A percentile compares a stretch with the other conserved stretches of the same genome.
Evolutionary conservation across 78 protist species (phyloP).

Genomic region (Tieghemostelium lacteum): DNA sequence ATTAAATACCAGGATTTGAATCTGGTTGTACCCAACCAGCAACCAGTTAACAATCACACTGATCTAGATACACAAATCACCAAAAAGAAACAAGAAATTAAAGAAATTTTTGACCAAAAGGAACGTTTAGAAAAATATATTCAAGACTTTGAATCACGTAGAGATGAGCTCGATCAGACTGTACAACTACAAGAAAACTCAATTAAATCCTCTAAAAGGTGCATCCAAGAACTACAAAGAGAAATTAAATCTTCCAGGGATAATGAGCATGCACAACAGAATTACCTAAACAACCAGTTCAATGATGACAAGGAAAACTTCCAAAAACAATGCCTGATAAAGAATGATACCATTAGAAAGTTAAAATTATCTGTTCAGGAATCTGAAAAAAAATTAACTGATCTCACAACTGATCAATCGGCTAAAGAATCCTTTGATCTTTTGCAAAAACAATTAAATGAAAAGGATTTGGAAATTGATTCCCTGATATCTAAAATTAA

Average conservation of each 20-base stretch:
- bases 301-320: background rate
- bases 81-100: background rate
- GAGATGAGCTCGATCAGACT: background rate
- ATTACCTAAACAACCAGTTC: too few relatives aligned
- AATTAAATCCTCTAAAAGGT: background rate
- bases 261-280: too few relatives aligned
- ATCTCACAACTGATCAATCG: too few relatives aligned
- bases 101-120: background rate
- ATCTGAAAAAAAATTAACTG: too few relatives aligned
- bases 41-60: background rate
- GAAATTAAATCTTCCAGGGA: too few relatives aligned
- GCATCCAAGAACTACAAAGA: too few relatives aligned
- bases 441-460: too few relatives aligned
- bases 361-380: too few relatives aligned
- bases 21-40: background rate
- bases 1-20: background rate
- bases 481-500: too few relatives aligned
- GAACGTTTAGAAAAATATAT: background rate
- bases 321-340: background rate
- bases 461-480: too few relatives aligned
- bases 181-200: background rate
- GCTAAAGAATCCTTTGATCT: too few relatives aligned
- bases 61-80: background rate
- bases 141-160: background rate
- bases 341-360: too few relatives aligned